Percentiles rank a stretch among this genome's conserved stretches.
Evolutionary conservation across 768 basidiomycete species (phyloP).

Genomic region (Tulasnella sp.): DNA sequence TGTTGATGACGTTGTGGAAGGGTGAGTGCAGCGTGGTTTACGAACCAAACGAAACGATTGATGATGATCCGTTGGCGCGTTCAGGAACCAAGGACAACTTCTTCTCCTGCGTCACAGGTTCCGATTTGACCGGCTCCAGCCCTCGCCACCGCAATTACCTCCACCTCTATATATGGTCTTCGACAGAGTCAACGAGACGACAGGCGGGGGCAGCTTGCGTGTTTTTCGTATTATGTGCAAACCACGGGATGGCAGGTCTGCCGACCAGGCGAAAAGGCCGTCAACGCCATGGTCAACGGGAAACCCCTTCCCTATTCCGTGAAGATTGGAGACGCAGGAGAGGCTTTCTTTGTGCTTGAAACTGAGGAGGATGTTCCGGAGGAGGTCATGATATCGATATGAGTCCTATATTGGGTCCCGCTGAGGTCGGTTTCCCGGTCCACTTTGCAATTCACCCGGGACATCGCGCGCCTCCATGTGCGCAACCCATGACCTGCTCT

Average conservation of each 20-base stretch:
- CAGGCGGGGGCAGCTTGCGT: too few species aligned
- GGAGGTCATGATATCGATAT: slow-evolving; percentile 92
- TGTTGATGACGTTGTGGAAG: too few species aligned
- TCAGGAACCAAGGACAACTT: too few species aligned
- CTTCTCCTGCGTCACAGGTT: too few species aligned
- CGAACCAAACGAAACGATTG: too few species aligned
- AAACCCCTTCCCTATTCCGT: slow-evolving; percentile 84
- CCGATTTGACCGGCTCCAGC: too few species aligned
- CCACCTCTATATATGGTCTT: too few species aligned
- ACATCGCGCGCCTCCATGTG: background rate
- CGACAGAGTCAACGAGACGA: too few species aligned
- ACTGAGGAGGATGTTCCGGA: slow-evolving; percentile 91
- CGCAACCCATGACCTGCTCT: background rate
- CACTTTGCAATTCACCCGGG: background rate
- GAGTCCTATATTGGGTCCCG: slow-evolving; percentile 66
- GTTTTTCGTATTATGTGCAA: too few species aligned
- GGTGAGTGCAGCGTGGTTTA: too few species aligned
- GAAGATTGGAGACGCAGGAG: slow-evolving; percentile 99
- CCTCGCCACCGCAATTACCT: too few species aligned
- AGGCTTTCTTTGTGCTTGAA: slow-evolving; percentile 98
- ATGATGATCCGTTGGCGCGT: too few species aligned
- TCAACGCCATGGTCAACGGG: slow-evolving; percentile 84
- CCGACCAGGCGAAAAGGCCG: slow-evolving; percentile 92
- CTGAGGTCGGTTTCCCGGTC: slow-evolving; percentile 36
- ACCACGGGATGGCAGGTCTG: slow-evolving; percentile 52